A percentile compares a stretch with the other conserved stretches of the same genome.
Conservation (phyloP, 2,329 filamentous ascomycete species). For the Trichoderma semiorbis region DNA sequence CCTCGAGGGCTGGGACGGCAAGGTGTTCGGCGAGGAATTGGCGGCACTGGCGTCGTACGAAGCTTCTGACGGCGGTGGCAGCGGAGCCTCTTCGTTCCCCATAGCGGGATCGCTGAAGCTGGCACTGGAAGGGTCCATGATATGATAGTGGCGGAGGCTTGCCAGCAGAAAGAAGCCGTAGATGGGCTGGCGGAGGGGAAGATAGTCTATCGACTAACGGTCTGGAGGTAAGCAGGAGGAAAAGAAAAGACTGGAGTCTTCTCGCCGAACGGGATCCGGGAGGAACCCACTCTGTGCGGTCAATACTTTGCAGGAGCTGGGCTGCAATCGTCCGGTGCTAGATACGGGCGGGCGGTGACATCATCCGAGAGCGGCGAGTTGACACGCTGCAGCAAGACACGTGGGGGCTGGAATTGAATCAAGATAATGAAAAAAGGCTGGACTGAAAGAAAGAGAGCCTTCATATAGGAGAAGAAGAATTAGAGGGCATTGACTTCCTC, state of each 20-base stretch:
- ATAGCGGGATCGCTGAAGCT: background rate
- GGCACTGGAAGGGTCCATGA: slow-evolving; percentile 14
- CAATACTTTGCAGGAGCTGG: background rate
- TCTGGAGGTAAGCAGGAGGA: background rate
- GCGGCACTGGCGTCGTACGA: slow-evolving; percentile 13
- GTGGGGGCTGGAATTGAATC: background rate
- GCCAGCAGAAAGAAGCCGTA: background rate
- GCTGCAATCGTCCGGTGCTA: slow-evolving; percentile 7
- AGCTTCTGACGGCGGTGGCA: background rate
- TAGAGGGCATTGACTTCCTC: background rate
- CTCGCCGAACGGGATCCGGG: background rate
- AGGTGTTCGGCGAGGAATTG: slow-evolving; percentile 11
- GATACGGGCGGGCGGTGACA: slow-evolving; percentile 7
- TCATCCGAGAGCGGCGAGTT: background rate
- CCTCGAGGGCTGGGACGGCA: slow-evolving; percentile 14
- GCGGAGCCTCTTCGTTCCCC: slow-evolving; percentile 2
- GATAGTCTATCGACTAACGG: background rate
- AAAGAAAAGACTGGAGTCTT: background rate
- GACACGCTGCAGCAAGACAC: background rate
- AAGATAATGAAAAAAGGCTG: background rate
- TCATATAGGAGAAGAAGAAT: background rate
- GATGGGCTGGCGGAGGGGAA: background rate
- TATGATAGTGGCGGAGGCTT: slow-evolving; percentile 2
- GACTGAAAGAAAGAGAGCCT: background rate
- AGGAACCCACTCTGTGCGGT: slow-evolving; percentile 4